Conservation (phyloP, 1,284 basidiomycete genomes). For the Ceratobasidium papillatum region DNA sequence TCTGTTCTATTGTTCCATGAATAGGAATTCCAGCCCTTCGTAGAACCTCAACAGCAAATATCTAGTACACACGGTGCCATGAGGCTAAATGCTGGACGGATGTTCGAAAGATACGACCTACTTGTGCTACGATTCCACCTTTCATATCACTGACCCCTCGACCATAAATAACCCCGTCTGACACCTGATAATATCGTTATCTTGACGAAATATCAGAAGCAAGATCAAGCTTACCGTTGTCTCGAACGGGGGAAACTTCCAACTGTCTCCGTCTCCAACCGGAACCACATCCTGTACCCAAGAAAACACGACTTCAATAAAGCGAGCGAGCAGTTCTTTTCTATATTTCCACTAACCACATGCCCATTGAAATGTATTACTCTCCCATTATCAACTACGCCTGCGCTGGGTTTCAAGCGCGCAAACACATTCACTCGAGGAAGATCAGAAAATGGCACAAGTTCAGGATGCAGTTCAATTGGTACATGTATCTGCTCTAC, state of each 20-base stretch:
- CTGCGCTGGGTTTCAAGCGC: slow-evolving; percentile 4
- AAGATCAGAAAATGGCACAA: slow-evolving; percentile 40
- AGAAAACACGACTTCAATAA: not conserved
- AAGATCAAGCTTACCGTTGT: slow-evolving; percentile 1
- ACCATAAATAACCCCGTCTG: slow-evolving; percentile 33
- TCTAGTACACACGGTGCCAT: not conserved
- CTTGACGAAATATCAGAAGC: not conserved
- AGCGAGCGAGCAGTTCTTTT: not conserved
- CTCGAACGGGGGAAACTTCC: slow-evolving; percentile 40
- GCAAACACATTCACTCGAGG: slow-evolving; percentile 43
- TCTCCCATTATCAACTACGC: slow-evolving; percentile 11
- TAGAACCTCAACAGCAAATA: slow-evolving; percentile 41
- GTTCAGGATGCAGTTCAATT: slow-evolving; percentile 23
- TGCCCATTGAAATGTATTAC: slow-evolving; percentile 40
- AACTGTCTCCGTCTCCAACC: slow-evolving; percentile 31
- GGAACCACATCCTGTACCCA: slow-evolving; percentile 40
- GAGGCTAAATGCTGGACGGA: too few relatives aligned
- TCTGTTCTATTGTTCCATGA: slow-evolving; percentile 26
- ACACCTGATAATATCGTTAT: not conserved
- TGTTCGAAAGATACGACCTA: not conserved
- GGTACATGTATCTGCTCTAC: slow-evolving; percentile 26
- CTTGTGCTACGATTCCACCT: slow-evolving; percentile 43
- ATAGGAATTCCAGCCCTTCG: slow-evolving; percentile 39
- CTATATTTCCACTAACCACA: not conserved
- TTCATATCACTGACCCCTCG: slow-evolving; percentile 44